These are phyloP conservation scores for Anisodus acutangulus DNA, from an alignment of 257 asterid genomes.

Conservation along the genomic window DNA sequence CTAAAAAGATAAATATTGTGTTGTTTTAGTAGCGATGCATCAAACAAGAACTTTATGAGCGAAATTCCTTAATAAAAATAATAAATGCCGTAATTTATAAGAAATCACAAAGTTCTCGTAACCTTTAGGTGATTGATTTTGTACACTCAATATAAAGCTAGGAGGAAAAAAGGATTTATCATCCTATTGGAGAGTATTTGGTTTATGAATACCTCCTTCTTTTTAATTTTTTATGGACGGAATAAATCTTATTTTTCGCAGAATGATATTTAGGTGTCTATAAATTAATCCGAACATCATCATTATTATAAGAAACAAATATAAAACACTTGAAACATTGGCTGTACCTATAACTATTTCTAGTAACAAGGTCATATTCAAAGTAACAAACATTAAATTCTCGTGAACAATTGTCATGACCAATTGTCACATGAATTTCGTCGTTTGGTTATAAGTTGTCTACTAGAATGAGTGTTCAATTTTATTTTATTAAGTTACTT, in stretches of 20 bases:
- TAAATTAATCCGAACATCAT: background rate
- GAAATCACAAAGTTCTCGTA: background rate
- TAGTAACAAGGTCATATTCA: conserved; percentile 9
- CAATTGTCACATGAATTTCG: background rate
- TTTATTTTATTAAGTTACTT: background rate
- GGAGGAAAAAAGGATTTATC: background rate
- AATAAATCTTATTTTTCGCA: no score
- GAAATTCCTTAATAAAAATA: no score
- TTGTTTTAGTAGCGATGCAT: background rate
- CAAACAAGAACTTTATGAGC: background rate
- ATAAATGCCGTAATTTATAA: background rate
- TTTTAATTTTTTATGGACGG: no score
- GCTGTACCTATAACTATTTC: background rate
- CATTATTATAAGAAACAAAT: background rate
- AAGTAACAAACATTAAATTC: conserved; percentile 14
- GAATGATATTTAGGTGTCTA: no score
- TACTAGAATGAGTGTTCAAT: background rate
- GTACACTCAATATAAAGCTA: background rate
- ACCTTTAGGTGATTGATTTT: background rate
- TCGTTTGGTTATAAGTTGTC: background rate
- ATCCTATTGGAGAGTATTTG: no score
- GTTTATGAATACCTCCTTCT: no score
- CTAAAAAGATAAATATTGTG: background rate
- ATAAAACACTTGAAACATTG: background rate
- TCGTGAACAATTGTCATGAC: background rate